Evolutionary conservation across 2,329 filamentous ascomycete genomes (phyloP).

Genomic region (Eutypa lata): DNA sequence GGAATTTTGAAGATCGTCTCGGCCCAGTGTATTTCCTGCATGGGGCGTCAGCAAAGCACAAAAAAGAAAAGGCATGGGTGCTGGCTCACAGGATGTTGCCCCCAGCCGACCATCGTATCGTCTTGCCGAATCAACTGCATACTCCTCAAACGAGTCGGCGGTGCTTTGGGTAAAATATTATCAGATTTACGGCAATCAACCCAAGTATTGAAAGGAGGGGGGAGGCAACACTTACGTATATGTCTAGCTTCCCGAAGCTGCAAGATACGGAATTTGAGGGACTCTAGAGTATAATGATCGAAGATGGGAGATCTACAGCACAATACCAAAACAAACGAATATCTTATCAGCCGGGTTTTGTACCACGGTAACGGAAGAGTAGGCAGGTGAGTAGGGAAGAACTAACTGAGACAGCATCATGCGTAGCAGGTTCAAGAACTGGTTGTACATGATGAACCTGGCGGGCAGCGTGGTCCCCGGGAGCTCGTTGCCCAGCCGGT

Average conservation of each 20-base stretch:
- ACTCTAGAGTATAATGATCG: conserved; percentile 53
- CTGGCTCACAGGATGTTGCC: conserved; percentile 21
- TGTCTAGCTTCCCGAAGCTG: conserved; percentile 50
- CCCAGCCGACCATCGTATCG: conserved; percentile 25
- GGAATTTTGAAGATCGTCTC: conserved; percentile 57
- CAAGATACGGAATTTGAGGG: conserved; percentile 45
- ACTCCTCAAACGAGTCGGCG: conserved; percentile 22
- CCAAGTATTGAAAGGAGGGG: conserved; percentile 21
- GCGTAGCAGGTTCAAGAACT: conserved; percentile 47
- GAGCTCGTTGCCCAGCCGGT: conserved; percentile 51
- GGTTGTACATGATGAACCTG: conserved; percentile 55
- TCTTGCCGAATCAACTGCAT: conserved; percentile 22
- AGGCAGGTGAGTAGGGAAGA: background rate
- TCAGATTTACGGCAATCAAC: conserved; percentile 3
- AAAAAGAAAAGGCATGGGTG: background rate
- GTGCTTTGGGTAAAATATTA: conserved; percentile 11
- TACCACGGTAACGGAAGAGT: background rate
- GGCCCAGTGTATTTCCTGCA: conserved; percentile 56
- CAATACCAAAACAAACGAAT: conserved; percentile 6
- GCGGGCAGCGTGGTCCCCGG: conserved; percentile 48
- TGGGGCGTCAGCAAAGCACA: conserved; percentile 3
- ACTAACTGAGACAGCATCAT: conserved; percentile 50
- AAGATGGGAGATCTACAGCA: conserved; percentile 46
- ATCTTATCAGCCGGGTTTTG: too few relatives aligned
- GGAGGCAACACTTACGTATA: conserved; percentile 40